Percentiles rank a stretch among this genome's conserved stretches.
Conservation (phyloP, 495 filamentous ascomycete species). For the Tuber brumale region DNA sequence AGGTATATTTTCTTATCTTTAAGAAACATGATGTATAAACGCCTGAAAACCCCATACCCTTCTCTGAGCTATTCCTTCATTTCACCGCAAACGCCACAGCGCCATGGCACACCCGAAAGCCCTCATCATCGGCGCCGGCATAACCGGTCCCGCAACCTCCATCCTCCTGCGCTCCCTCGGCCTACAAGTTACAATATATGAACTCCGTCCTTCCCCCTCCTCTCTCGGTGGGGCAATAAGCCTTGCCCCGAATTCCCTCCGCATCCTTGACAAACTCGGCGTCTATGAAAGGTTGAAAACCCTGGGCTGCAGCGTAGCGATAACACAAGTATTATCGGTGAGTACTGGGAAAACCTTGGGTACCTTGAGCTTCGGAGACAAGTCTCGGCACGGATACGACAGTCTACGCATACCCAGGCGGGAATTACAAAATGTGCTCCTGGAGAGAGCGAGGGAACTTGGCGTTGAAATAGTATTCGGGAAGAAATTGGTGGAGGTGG, state of each 20-base stretch:
- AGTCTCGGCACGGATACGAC: slow-evolving; percentile 46
- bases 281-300: slow-evolving; percentile 46
- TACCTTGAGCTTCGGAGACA: slow-evolving; percentile 47
- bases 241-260: slow-evolving; percentile 56
- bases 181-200: slow-evolving; percentile 50
- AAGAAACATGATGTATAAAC: neutral
- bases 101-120: neutral
- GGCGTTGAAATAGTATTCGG: slow-evolving; percentile 43
- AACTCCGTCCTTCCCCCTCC: slow-evolving; percentile 52
- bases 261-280: slow-evolving; percentile 53
- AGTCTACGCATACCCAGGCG: slow-evolving; percentile 49
- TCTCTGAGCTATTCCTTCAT: neutral
- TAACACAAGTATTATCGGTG: slow-evolving; percentile 47
- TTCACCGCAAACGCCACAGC: neutral
- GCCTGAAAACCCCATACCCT: neutral
- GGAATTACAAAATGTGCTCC: slow-evolving; percentile 47
- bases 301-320: slow-evolving; percentile 45
- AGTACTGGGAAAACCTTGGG: slow-evolving; percentile 40
- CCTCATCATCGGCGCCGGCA: neutral
- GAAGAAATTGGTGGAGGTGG: slow-evolving; percentile 43
- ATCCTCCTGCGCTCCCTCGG: slow-evolving; percentile 49
- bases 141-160: slow-evolving; percentile 49
- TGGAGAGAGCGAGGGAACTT: slow-evolving; percentile 42
- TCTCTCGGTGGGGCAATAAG: slow-evolving; percentile 59
- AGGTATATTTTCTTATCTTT: neutral